phyloP scores from a whole-genome alignment of 1,284 basidiomycete species.

The Ceratobasidium sp. region DNA sequence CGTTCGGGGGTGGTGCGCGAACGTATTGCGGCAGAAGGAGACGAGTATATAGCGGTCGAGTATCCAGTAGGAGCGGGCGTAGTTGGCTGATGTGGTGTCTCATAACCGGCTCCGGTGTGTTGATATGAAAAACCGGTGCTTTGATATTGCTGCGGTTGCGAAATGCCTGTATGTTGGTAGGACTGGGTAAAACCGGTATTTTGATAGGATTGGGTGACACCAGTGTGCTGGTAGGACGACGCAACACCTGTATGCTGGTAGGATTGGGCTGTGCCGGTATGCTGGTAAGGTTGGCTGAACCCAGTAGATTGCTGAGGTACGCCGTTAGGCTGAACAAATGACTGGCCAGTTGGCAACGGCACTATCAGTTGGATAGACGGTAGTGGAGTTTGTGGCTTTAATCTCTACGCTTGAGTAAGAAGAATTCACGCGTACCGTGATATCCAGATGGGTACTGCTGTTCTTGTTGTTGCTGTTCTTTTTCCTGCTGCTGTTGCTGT shows the following conservation, averaged over 20 bases:
- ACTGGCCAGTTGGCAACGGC: constrained; percentile 11
- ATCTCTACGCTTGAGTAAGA: background rate
- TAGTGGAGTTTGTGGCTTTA: background rate
- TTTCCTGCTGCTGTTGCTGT: constrained; percentile 44
- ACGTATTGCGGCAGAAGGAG: constrained; percentile 29
- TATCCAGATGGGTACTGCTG: constrained; percentile 10
- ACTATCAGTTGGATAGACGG: background rate
- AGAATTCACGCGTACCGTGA: constrained; percentile 20
- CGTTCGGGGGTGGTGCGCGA: constrained; percentile 38
- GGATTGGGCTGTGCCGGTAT: constrained; percentile 13
- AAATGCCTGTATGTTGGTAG: constrained; percentile 33
- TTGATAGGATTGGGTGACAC: constrained; percentile 26
- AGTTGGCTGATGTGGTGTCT: background rate
- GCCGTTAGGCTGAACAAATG: constrained; percentile 1
- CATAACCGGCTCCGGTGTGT: constrained; percentile 21
- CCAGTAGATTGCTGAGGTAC: constrained; percentile 24
- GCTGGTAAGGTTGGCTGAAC: constrained; percentile 10
- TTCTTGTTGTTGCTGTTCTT: constrained; percentile 12
- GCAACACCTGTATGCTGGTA: constrained; percentile 32
- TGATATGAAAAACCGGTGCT: constrained; percentile 29
- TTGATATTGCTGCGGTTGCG: constrained; percentile 26
- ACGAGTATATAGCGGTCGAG: constrained; percentile 36
- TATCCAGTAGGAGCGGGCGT: constrained; percentile 17
- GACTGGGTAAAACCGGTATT: constrained; percentile 35
- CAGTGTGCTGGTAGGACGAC: constrained; percentile 31